Conservation (phyloP, 352 stramenopile genomes). For the Phytophthora quininea region DNA sequence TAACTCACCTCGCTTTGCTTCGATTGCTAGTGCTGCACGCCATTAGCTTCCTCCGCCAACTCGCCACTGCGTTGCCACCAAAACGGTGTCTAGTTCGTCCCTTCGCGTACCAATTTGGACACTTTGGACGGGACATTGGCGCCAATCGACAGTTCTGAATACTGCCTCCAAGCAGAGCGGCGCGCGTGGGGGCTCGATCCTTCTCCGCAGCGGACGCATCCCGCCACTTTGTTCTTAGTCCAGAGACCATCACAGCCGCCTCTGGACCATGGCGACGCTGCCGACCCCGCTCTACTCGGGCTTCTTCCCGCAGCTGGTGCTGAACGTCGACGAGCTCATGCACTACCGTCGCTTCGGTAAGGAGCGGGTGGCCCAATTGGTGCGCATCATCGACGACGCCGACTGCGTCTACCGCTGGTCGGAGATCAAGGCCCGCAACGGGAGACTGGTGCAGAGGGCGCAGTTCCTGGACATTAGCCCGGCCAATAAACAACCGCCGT, state of each 20-base stretch:
- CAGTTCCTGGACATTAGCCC: slow-evolving; percentile 68
- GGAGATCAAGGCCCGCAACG: slow-evolving; percentile 35
- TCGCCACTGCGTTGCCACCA: too few relatives aligned
- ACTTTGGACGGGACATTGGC: too few relatives aligned
- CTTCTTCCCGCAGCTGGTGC: slow-evolving; percentile 82
- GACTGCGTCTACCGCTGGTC: slow-evolving; percentile 79
- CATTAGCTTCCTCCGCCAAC: too few relatives aligned
- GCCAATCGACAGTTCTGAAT: not conserved
- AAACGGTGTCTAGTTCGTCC: too few relatives aligned
- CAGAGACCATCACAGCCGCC: not conserved
- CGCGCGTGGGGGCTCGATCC: not conserved
- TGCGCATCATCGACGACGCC: slow-evolving; percentile 74
- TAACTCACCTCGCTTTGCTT: too few relatives aligned
- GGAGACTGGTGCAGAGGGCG: slow-evolving; percentile 47
- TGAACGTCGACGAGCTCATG: slow-evolving; percentile 74
- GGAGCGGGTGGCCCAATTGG: slow-evolving; percentile 67
- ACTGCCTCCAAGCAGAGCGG: not conserved
- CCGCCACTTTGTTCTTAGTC: slow-evolving; percentile 2
- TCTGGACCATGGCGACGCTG: slow-evolving; percentile 34
- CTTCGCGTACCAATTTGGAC: too few relatives aligned
- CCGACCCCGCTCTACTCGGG: slow-evolving; percentile 65
- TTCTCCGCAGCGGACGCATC: slow-evolving; percentile 5
- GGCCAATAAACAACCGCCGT: slow-evolving; percentile 36
- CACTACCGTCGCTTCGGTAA: slow-evolving; percentile 77
- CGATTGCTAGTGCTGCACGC: too few relatives aligned